Evolutionary conservation across 345 rosid genomes (phyloP), one percentile per base, ranked within the genome.

Genomic region (Rhodamnia rubescens): DNA sequence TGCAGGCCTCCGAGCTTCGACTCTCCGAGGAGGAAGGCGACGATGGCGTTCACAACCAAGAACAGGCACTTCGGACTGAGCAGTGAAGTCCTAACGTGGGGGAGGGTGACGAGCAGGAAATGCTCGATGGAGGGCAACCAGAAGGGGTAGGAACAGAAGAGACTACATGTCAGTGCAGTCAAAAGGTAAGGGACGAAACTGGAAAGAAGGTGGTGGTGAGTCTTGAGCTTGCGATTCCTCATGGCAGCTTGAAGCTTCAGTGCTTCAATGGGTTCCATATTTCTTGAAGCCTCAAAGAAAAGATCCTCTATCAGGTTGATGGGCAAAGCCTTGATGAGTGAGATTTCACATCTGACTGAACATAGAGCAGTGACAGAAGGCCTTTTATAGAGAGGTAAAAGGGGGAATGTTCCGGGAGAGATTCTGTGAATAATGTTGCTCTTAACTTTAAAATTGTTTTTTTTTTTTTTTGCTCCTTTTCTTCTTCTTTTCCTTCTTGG

Each of bases 21-120:
- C 87, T 93, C 91, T 75, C 95, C 91, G 27, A 92, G 88, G 8
- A 94, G 94, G 87, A 90, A 88, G 81, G 83, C 86, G 53, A 94
- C 88, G 55, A 94, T 94, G 75, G 88, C 89, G 85, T 94, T 94
- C 42, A 89, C 90, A 5, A 93, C 86, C 14, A 94, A 3, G 74
- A 94, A 93, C 90, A 93, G 85, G 74, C 91, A 91, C 84, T 86
- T 91, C 2, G 94, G 94, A 49, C 85, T 85, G 49, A 83, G 85
- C 44, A 87, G 83, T 27, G 84, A 91, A 52, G 91, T 86, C 84
- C 86, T 85, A 44, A 86, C 32, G 57, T 47, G 61, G 0, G 91
- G 90, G 61, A 91, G 85, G 50, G 90, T 78, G 14, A 82, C 64
- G 44, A 88, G 82, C 56, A 85, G n/a, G 44, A 86, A 85, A 15